Evolutionary conservation across 225 moss, liverwort and hornwort genomes (phyloP), one percentile per base, ranked within the genome.

Genomic region (Straminergon stramineum): DNA sequence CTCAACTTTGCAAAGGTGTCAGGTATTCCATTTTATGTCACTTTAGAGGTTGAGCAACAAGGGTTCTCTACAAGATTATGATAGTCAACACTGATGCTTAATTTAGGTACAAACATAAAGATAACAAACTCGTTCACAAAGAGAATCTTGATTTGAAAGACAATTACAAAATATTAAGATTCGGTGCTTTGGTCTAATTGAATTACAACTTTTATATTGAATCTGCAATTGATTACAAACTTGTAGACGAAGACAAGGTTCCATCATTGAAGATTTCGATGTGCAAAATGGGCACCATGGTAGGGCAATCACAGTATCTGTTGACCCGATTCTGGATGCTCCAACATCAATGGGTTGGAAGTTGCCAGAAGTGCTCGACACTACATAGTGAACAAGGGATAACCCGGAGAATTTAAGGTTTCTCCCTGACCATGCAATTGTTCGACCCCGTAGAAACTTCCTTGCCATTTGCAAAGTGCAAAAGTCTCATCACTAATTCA

Each of bases 281-380:
- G 57, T 31, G 84, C 21, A 79, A 75, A 76, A 69, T 73, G 83
- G 41, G 62, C 58, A 87, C 66, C 76, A 55, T 43, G 75, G 37
- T 87, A 65, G 65, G 68, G 61, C 7, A 35, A 83, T n/a, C 76
- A 63, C 64, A 68, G 83, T 91, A 90, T 90, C 91, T 87, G 84
- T 67, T 71, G 90, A 75, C 43, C 65, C 67, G 66, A 81, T 82
- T 90, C 51, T 82, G 61, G 88, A 75, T 21, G 56, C 79, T 84
- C 60, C 87, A 48, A 89, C 85, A 85, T 81, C 78, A 67, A 68
- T 53, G 58, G 86, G 81, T 80, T 87, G 90, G 31, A 90, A 89
- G 79, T 76, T 90, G 62, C 76, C 86, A 77, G 91, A 93, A 88
- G 90, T 57, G 76, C 86, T 88, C 55, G 90, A 74, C 81, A 86